A percentile compares a stretch with the other conserved stretches of the same genome.
These are phyloP conservation scores for Sclerotinia borealis DNA, from an alignment of 2,329 filamentous ascomycete genomes.

Conservation along the genomic window DNA sequence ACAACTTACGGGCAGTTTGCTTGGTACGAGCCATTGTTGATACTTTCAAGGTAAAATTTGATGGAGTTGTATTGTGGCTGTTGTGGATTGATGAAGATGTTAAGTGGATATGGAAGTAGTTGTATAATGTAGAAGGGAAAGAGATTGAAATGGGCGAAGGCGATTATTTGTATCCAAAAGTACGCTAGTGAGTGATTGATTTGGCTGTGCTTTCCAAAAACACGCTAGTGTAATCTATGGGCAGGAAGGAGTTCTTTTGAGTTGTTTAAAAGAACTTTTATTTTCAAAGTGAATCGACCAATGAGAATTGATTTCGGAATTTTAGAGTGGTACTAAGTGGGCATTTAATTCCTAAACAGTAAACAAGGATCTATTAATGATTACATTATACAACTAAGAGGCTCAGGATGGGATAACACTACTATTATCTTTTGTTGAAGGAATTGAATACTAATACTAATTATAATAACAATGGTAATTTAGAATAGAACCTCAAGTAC, in stretches of 20 bases:
- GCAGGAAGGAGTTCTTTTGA: slow-evolving; percentile 9
- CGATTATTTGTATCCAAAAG: slow-evolving; percentile 31
- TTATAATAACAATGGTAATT: too few species aligned
- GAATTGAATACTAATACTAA: too few species aligned
- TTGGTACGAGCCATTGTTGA: slow-evolving; percentile 38
- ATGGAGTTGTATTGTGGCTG: slow-evolving; percentile 15
- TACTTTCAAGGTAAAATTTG: slow-evolving; percentile 12
- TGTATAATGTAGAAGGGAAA: slow-evolving; percentile 30
- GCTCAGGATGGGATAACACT: too few species aligned
- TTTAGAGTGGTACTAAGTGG: not conserved
- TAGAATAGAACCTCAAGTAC: too few species aligned
- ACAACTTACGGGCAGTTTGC: slow-evolving; percentile 19
- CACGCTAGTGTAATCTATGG: not conserved
- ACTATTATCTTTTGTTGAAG: too few species aligned
- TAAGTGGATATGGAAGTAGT: slow-evolving; percentile 15
- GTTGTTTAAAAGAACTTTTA: slow-evolving; percentile 5
- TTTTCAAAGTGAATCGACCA: slow-evolving; percentile 14
- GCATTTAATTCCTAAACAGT: not conserved
- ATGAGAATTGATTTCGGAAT: slow-evolving; percentile 14
- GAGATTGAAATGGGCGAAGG: slow-evolving; percentile 27
- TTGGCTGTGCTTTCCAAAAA: slow-evolving; percentile 13
- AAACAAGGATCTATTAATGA: not conserved
- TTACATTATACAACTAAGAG: not conserved
- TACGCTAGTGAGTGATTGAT: slow-evolving; percentile 26
- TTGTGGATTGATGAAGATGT: slow-evolving; percentile 18